Conservation (phyloP, 2,329 filamentous ascomycete species). For the Ceratocystis ficicola region DNA sequence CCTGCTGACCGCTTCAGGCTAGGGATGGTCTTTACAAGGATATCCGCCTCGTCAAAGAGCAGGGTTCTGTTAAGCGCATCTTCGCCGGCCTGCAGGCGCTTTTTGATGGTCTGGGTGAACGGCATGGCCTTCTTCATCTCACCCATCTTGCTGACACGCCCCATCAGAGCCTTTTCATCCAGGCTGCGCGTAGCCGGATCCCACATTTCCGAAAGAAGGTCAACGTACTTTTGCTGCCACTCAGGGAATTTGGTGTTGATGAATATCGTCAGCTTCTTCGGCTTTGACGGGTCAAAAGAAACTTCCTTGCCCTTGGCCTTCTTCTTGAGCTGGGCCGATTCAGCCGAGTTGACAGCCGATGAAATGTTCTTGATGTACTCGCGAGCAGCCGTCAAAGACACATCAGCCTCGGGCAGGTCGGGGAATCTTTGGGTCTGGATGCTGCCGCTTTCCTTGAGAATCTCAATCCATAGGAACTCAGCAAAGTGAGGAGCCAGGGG, state of each 20-base stretch:
- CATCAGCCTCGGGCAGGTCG: conserved; percentile 50
- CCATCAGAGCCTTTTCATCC: conserved; percentile 71
- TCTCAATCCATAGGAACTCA: conserved; percentile 87
- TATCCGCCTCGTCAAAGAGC: conserved; percentile 70
- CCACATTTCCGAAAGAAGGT: conserved; percentile 62
- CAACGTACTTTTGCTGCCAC: conserved; percentile 88
- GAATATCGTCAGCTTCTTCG: conserved; percentile 84
- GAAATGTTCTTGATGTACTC: conserved; percentile 69
- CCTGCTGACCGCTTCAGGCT: conserved; percentile 64
- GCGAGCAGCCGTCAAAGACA: conserved; percentile 61
- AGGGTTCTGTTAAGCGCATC: conserved; percentile 73
- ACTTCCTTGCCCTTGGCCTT: conserved; percentile 83
- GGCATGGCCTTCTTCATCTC: conserved; percentile 99
- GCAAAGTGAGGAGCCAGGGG: conserved; percentile 88
- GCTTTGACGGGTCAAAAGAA: conserved; percentile 76
- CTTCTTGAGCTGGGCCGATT: conserved; percentile 73
- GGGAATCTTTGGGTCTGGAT: conserved; percentile 75
- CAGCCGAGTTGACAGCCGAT: conserved; percentile 73
- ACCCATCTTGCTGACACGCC: conserved; percentile 65
- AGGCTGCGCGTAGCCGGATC: conserved; percentile 46
- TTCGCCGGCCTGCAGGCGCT: conserved; percentile 61
- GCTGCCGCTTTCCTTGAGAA: conserved; percentile 62
- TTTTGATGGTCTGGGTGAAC: conserved; percentile 81
- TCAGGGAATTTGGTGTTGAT: conserved; percentile 65
- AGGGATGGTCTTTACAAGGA: conserved; percentile 64